These are phyloP conservation scores for Lichtheimia ornata DNA, from an alignment of 371 early-diverging fungal genomes.

Conservation along the genomic window DNA sequence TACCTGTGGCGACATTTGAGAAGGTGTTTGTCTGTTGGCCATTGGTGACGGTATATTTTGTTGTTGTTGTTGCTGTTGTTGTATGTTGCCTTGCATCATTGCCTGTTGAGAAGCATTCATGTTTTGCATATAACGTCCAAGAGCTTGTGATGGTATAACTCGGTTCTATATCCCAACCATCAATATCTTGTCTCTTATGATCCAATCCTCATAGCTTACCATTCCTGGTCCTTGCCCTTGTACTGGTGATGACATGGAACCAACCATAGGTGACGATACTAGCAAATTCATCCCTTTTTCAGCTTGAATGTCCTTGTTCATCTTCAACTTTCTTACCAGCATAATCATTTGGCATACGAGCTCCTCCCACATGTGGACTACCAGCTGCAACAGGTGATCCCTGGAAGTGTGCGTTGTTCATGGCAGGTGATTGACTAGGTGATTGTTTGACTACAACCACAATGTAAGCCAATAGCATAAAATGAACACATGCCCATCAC, in stretches of 20 bases:
- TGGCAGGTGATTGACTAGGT: conserved; percentile 46
- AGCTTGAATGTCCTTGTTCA: not conserved
- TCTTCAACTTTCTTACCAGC: conserved; percentile 20
- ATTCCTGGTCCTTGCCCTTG: conserved; percentile 32
- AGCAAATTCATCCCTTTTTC: not conserved
- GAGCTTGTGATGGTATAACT: conserved; percentile 42
- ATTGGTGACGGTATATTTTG: conserved; percentile 17
- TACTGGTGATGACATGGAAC: conserved; percentile 28
- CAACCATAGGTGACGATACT: conserved; percentile 34
- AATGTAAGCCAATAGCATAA: not conserved
- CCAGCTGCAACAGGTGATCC: conserved; percentile 35
- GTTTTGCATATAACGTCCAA: conserved; percentile 36
- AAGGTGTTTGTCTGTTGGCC: conserved; percentile 24
- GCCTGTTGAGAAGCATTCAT: conserved; percentile 21
- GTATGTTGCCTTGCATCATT: conserved; percentile 18
- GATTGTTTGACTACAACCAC: conserved; percentile 39
- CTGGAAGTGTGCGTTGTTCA: conserved; percentile 34
- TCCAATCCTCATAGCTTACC: conserved; percentile 4
- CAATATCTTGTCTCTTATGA: not conserved
- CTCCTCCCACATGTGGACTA: conserved; percentile 34
- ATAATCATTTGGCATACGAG: conserved; percentile 30
- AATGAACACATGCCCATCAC: not conserved
- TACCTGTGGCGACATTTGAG: conserved; percentile 26
- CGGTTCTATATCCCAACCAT: conserved; percentile 15
- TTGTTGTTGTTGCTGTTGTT: not conserved